Base-by-base conservation (phyloP, 805 yeast species). In the Lipomyces anomalus region DNA sequence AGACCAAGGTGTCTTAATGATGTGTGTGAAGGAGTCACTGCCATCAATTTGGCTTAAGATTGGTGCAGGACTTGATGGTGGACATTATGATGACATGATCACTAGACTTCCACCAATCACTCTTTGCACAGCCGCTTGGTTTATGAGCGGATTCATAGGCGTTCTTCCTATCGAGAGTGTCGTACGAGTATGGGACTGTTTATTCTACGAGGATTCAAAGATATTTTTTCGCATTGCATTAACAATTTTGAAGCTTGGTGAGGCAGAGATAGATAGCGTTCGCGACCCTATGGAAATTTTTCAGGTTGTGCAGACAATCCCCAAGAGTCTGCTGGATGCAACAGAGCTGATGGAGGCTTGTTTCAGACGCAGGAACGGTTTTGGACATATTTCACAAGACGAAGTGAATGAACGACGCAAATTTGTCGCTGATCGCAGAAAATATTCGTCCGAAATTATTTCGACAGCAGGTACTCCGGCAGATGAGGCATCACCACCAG, bases 131-230 rank as follows among this genome's bases (percentile, higher is more conserved):
- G 90, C 96, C 0, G 80, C 95, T 44, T 92, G 98, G 98, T 92
- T 92, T 61, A 90, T 92, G 97, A 84, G 96, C 29, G 76, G 86
- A n/a, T 92, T 84, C 65, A 87, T 92, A 29, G 95, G 95, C 0
- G 79, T 82, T 0, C 65, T 92, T 22, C 98, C 98, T 0, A 78
- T 87, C 20, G 97, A 92, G 60, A 77, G 94, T 0, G 82, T 87
- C 6, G 68, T 92, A 36, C 69, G 97, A 45, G 81, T 92, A 0
- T 90, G 98, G 97, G 98, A 92, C 65, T 85, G 94, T 51, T 67
- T 90, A 40, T 89, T 94, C 71, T 87, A 84, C 60, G 97, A 90
- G 62, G 96, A 87, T 23, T 82, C 95, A 1, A 85, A 85, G 58
- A 77, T 92, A 7, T 69, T 92, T 16, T 92, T 88, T 67, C 78